phyloP scores from a whole-genome alignment of 495 filamentous ascomycete genomes.

The Hyaloscypha hepaticicola region DNA sequence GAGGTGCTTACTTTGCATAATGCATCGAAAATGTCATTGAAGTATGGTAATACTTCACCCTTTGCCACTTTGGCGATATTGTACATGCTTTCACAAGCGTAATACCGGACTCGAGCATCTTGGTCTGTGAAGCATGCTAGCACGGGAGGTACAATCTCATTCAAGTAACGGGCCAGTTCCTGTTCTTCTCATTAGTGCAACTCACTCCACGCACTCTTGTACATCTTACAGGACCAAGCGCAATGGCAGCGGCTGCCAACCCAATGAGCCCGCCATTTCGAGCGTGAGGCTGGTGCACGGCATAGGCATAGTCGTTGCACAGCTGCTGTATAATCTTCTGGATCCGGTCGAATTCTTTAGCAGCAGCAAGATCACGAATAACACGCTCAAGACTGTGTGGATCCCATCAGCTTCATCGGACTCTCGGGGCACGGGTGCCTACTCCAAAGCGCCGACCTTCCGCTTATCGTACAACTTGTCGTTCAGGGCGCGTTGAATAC shows the following conservation, averaged over 20 bases:
- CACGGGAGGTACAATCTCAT: conserved; percentile 92
- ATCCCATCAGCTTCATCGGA: conserved; percentile 18
- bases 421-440: conserved; percentile 40
- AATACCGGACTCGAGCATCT: conserved; percentile 97
- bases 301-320: conserved; percentile 96
- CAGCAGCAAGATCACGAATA: conserved; percentile 79
- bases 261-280: conserved; percentile 96
- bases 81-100: conserved; percentile 99
- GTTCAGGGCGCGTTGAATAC: conserved; percentile 85
- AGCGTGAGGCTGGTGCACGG: conserved; percentile 95
- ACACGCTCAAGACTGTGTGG: conserved; percentile 80
- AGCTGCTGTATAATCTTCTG: conserved; percentile 89
- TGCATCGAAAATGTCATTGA: conserved; percentile 97
- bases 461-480: conserved; percentile 99
- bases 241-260: conserved; percentile 93
- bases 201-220: neutral
- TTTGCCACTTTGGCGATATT: conserved; percentile 99
- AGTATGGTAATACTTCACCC: conserved; percentile 92
- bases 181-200: conserved; percentile 33
- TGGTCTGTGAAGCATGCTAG: conserved; percentile 98
- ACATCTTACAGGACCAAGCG: conserved; percentile 78
- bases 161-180: conserved; percentile 87
- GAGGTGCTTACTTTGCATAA: conserved; percentile 75
- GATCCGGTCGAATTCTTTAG: conserved; percentile 74
- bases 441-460: conserved; percentile 97